These are phyloP conservation scores for Colletotrichum somersetense DNA, from an alignment of 2,329 filamentous ascomycete genomes.

Conservation along the genomic window DNA sequence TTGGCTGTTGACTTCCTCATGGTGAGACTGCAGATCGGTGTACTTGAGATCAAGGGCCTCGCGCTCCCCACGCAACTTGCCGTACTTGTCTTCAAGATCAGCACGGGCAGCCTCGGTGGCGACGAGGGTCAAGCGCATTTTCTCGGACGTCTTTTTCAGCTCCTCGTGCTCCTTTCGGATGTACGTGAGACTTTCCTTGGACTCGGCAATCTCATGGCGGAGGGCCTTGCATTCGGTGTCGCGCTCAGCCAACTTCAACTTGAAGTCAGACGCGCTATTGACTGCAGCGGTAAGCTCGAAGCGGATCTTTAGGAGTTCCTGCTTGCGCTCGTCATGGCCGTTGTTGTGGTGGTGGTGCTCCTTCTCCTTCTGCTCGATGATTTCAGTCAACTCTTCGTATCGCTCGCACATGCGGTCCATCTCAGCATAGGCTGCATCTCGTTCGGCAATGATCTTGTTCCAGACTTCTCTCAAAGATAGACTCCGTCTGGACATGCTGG, in stretches of 20 bases:
- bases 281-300: conserved; percentile 25
- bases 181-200: conserved; percentile 26
- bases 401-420: conserved; percentile 33
- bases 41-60: conserved; percentile 25
- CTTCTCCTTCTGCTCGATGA: conserved; percentile 29
- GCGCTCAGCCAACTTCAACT: conserved; percentile 26
- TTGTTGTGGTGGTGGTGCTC: conserved; percentile 30
- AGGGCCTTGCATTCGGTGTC: conserved; percentile 30
- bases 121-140: conserved; percentile 13
- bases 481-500: conserved; percentile 33
- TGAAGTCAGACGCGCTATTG: conserved; percentile 23
- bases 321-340: conserved; percentile 30
- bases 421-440: conserved; percentile 30
- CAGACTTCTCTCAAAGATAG: conserved; percentile 28
- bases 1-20: conserved; percentile 26
- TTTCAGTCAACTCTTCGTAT: conserved; percentile 27
- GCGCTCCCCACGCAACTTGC: conserved; percentile 29
- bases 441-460: conserved; percentile 35
- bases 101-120: conserved; percentile 19
- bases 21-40: conserved; percentile 25
- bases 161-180: conserved; percentile 28
- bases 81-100: conserved; percentile 21
- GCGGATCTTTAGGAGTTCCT: conserved; percentile 25
- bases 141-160: conserved; percentile 27
- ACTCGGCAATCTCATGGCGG: conserved; percentile 15